Percentiles rank a stretch among this genome's conserved stretches.
These are phyloP conservation scores for Candida nemodendra DNA, from an alignment of 805 yeast genomes.

Conservation along the genomic window DNA sequence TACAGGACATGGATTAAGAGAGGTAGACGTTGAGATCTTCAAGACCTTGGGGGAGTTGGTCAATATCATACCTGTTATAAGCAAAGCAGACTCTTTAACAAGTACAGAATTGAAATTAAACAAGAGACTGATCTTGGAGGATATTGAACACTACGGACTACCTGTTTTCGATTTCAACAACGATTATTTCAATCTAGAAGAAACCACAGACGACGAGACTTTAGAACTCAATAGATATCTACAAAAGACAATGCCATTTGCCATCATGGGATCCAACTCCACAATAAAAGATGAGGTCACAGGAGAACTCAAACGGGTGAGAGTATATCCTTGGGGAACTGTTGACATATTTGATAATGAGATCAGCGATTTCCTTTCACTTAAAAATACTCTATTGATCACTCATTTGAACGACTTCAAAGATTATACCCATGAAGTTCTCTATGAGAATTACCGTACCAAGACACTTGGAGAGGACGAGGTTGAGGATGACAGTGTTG, in stretches of 20 bases:
- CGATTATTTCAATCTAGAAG: slow-evolving; percentile 42
- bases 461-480: slow-evolving; percentile 36
- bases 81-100: slow-evolving; percentile 79
- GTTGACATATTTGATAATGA: slow-evolving; percentile 61
- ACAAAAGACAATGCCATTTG: slow-evolving; percentile 57
- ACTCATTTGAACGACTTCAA: slow-evolving; percentile 86
- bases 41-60: slow-evolving; percentile 65
- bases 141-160: slow-evolving; percentile 64
- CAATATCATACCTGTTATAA: slow-evolving; percentile 79
- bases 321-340: slow-evolving; percentile 70
- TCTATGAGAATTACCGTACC: slow-evolving; percentile 88
- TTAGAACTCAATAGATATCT: slow-evolving; percentile 36
- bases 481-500: slow-evolving; percentile 8
- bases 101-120: slow-evolving; percentile 65
- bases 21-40: slow-evolving; percentile 73
- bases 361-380: slow-evolving; percentile 73
- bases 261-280: slow-evolving; percentile 59
- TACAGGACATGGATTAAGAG: slow-evolving; percentile 64
- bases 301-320: slow-evolving; percentile 43
- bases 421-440: slow-evolving; percentile 81
- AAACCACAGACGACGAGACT: slow-evolving; percentile 30
- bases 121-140: slow-evolving; percentile 73
- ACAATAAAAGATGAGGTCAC: slow-evolving; percentile 33
- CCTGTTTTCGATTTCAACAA: slow-evolving; percentile 78
- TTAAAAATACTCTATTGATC: slow-evolving; percentile 76